Conservation (phyloP, 1,284 basidiomycete species). For the Puccinia coronata region DNA sequence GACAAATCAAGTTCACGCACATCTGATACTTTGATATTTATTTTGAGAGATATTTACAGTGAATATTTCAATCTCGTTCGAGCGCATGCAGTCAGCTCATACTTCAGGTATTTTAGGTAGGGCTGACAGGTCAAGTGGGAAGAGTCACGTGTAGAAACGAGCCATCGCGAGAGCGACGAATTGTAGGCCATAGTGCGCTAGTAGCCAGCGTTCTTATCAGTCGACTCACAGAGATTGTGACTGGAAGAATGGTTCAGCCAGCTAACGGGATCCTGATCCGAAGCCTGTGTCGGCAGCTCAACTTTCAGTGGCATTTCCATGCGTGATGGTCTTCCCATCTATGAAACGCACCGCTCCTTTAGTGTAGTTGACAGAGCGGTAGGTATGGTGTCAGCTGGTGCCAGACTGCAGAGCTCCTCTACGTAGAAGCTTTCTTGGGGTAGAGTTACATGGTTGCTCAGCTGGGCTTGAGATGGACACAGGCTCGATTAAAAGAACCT, state of each 20-base stretch:
- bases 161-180: not conserved
- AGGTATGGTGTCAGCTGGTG: not conserved
- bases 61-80: no score
- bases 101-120: not conserved
- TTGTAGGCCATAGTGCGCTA: not conserved
- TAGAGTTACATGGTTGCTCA: not conserved
- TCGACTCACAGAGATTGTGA: not conserved
- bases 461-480: not conserved
- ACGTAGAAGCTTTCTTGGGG: not conserved
- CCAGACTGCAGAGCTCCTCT: not conserved
- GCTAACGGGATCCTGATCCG: not conserved
- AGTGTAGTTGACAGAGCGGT: not conserved
- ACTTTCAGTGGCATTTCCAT: not conserved
- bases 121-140: no score
- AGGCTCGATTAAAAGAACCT: not conserved
- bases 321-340: not conserved
- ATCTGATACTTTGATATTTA: not conserved
- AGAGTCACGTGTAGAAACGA: not conserved
- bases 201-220: not conserved
- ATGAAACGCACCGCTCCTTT: not conserved
- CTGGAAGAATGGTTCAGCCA: not conserved
- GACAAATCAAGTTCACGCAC: not conserved
- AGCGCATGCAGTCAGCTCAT: not conserved
- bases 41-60: not conserved
- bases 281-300: not conserved